Conservation (phyloP, 306 rosid species). For the Pyrus bretschneideri region DNA sequence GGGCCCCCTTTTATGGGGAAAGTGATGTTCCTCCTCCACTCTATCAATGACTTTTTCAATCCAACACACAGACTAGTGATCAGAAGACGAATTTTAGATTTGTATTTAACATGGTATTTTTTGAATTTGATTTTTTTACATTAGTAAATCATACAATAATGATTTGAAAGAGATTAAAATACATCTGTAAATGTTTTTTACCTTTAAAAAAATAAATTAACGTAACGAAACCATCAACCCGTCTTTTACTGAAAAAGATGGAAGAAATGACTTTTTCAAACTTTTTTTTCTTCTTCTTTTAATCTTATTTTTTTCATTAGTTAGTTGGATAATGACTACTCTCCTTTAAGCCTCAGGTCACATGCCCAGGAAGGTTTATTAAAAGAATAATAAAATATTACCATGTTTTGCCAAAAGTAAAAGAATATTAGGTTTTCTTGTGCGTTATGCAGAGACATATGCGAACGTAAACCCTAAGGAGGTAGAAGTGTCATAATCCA, state of each 20-base stretch:
- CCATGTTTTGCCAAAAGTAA: not conserved
- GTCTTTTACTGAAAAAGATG: no score
- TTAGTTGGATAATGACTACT: not conserved
- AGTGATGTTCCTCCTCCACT: slow-evolving; percentile 10
- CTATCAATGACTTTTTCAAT: not conserved
- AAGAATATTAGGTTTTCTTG: not conserved
- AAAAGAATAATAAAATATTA: not conserved
- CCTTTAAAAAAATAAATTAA: no score
- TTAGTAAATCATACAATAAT: no score
- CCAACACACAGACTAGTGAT: no score
- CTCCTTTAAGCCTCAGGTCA: not conserved
- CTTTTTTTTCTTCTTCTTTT: not conserved
- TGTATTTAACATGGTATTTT: no score
- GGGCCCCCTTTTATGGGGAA: slow-evolving; percentile 7
- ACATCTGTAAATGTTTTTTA: no score
- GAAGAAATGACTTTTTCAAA: not conserved
- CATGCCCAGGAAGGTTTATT: not conserved
- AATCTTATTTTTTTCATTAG: not conserved
- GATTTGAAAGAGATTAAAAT: no score
- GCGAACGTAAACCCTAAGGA: not conserved
- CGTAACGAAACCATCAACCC: no score
- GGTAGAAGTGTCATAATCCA: not conserved
- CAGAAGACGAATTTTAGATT: no score
- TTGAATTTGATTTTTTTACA: no score
- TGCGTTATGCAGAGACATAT: not conserved